phyloP scores from a whole-genome alignment of 805 yeast species.

The Clavispora santaluciae region DNA sequence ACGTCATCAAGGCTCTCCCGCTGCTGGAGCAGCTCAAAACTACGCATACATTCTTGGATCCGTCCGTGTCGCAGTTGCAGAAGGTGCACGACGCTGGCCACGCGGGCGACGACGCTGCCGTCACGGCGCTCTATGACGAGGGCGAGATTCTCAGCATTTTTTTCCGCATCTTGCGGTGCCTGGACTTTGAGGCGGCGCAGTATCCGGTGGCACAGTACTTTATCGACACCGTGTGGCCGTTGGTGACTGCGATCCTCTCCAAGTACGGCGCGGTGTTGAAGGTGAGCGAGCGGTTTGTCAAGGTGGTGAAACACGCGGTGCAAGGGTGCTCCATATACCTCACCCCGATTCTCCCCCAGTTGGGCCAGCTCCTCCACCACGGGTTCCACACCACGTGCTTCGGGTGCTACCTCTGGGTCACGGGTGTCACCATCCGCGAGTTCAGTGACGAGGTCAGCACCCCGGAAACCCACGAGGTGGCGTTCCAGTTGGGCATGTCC shows the following conservation, averaged over 20 bases:
- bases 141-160: constrained; percentile 65
- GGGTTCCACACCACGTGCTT: constrained; percentile 66
- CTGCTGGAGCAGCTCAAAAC: constrained; percentile 48
- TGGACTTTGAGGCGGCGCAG: constrained; percentile 27
- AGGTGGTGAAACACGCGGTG: constrained; percentile 60
- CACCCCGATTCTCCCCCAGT: constrained; percentile 53
- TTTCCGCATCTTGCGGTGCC: constrained; percentile 51
- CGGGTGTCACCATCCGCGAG: constrained; percentile 75
- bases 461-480: constrained; percentile 49
- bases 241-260: constrained; percentile 43
- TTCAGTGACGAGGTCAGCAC: constrained; percentile 53
- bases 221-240: constrained; percentile 56
- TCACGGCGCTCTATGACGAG: constrained; percentile 51
- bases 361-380: constrained; percentile 60
- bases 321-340: constrained; percentile 57
- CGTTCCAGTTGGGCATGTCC: constrained; percentile 69
- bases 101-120: constrained; percentile 20
- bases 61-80: constrained; percentile 50
- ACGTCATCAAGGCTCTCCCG: constrained; percentile 63
- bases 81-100: constrained; percentile 13
- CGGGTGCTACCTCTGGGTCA: constrained; percentile 88
- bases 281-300: constrained; percentile 72
- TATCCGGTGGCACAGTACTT: constrained; percentile 53
- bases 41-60: constrained; percentile 59
- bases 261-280: constrained; percentile 55